Evolutionary conservation across 257 asterid genomes (phyloP).

Genomic region (Solanum virginianum): DNA sequence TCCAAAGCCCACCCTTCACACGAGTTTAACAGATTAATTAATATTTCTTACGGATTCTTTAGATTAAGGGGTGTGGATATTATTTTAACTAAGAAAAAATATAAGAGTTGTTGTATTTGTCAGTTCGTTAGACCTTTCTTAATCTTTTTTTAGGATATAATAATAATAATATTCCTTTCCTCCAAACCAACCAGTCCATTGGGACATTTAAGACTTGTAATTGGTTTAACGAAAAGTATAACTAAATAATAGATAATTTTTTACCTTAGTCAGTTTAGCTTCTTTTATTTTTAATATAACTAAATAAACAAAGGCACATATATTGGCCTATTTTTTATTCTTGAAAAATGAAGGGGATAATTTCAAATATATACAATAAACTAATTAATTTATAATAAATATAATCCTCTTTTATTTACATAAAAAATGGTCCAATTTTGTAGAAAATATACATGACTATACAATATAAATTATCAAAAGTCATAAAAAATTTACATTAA

Average conservation of each 20-base stretch:
- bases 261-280: not conserved
- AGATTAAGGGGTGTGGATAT: not conserved
- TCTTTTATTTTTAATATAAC: too few relatives aligned
- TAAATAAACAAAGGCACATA: too few relatives aligned
- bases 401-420: too few relatives aligned
- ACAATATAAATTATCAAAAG: too few relatives aligned
- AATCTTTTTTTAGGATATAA: not conserved
- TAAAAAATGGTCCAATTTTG: too few relatives aligned
- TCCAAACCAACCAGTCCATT: not conserved
- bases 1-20: not conserved
- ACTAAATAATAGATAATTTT: not conserved
- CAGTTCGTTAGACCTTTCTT: not conserved
- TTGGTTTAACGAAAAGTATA: not conserved
- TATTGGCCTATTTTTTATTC: too few relatives aligned
- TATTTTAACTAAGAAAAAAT: too few relatives aligned
- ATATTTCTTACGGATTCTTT: not conserved
- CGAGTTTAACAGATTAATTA: not conserved
- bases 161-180: not conserved
- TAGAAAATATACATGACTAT: too few relatives aligned
- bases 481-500: too few relatives aligned
- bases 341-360: too few relatives aligned
- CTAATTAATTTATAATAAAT: too few relatives aligned
- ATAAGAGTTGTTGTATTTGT: not conserved
- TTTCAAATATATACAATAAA: too few relatives aligned
- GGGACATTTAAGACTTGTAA: not conserved